Conservation (phyloP, 768 basidiomycete genomes). For the Podaxis carcinomalis region DNA sequence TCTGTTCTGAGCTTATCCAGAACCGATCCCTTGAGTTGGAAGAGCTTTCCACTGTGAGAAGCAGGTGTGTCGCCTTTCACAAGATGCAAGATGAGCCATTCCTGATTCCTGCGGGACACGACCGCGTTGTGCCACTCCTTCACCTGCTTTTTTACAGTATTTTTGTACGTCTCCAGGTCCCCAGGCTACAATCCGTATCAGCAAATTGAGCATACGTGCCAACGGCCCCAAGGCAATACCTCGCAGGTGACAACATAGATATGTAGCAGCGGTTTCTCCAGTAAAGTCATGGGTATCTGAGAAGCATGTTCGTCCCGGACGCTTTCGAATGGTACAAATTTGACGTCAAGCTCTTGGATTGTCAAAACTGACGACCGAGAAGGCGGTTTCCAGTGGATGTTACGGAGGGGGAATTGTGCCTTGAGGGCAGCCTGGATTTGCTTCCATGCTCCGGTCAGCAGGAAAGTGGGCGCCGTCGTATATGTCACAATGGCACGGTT, state of each 20-base stretch:
- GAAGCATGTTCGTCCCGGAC: conserved; percentile 71
- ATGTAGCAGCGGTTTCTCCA: conserved; percentile 87
- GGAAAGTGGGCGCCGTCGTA: conserved; percentile 56
- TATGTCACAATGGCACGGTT: conserved; percentile 66
- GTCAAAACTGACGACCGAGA: conserved; percentile 72
- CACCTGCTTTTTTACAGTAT: conserved; percentile 75
- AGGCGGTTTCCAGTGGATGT: conserved; percentile 87
- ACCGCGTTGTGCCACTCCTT: conserved; percentile 85
- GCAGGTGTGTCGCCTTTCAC: conserved; percentile 58
- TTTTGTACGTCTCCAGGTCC: conserved; percentile 74
- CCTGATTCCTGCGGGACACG: conserved; percentile 72
- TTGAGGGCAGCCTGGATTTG: conserved; percentile 61
- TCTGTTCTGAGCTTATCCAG: conserved; percentile 89
- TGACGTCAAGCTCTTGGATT: conserved; percentile 84
- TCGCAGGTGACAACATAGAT: conserved; percentile 87
- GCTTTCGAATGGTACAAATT: conserved; percentile 63
- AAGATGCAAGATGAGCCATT: conserved; percentile 90
- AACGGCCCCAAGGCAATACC: conserved; percentile 34
- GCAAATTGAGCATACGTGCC: conserved; percentile 10
- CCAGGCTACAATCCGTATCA: conserved; percentile 39
- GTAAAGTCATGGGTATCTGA: conserved; percentile 68
- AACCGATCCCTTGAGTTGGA: conserved; percentile 80
- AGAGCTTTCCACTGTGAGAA: conserved; percentile 61
- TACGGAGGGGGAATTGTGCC: conserved; percentile 80
- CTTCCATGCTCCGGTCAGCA: conserved; percentile 69